These are phyloP conservation scores for Isoetes engelmannii DNA, from an alignment of 83 land plant genomes.

Conservation along the genomic window DNA sequence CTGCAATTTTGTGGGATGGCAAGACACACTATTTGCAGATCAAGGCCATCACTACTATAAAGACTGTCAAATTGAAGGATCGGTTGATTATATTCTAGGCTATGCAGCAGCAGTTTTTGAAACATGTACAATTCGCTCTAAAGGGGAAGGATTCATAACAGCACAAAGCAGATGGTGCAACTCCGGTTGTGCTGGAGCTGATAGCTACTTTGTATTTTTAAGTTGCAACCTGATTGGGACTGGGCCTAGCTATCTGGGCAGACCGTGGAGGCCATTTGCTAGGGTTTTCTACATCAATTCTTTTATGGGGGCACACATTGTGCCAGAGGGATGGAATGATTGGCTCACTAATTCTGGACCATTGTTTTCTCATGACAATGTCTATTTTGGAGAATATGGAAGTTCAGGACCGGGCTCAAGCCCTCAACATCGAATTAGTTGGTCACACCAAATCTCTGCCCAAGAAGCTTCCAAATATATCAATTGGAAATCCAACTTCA, in stretches of 20 bases:
- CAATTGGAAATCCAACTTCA: slow-evolving; percentile 5
- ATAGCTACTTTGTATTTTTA: slow-evolving; percentile 3
- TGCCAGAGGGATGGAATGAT: slow-evolving; percentile 24
- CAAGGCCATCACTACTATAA: slow-evolving; percentile 23
- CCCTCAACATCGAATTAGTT: slow-evolving; percentile 2
- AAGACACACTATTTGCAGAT: slow-evolving; percentile 24
- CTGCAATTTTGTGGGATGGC: slow-evolving; percentile 22
- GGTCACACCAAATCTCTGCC: slow-evolving; percentile 24
- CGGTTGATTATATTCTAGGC: slow-evolving; percentile 24
- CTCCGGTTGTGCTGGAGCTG: slow-evolving; percentile 15
- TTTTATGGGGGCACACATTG: slow-evolving; percentile 18
- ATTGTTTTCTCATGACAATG: slow-evolving; percentile 18
- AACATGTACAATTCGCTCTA: slow-evolving; percentile 15
- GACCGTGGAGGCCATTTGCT: slow-evolving; percentile 25
- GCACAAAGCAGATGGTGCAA: slow-evolving; percentile 25
- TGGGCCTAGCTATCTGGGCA: slow-evolving; percentile 23
- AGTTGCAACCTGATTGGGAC: slow-evolving; percentile 18
- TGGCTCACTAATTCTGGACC: slow-evolving; percentile 22
- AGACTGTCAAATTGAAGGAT: slow-evolving; percentile 20
- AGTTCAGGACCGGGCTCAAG: slow-evolving; percentile 19
- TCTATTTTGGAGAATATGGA: slow-evolving; percentile 18
- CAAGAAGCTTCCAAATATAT: slow-evolving; percentile 4
- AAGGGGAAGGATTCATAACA: slow-evolving; percentile 21
- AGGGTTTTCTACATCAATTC: slow-evolving; percentile 19
- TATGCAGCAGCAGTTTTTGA: slow-evolving; percentile 23